These are phyloP conservation scores for Alternaria arborescens DNA, from an alignment of 2,329 filamentous ascomycete genomes.

Conservation along the genomic window DNA sequence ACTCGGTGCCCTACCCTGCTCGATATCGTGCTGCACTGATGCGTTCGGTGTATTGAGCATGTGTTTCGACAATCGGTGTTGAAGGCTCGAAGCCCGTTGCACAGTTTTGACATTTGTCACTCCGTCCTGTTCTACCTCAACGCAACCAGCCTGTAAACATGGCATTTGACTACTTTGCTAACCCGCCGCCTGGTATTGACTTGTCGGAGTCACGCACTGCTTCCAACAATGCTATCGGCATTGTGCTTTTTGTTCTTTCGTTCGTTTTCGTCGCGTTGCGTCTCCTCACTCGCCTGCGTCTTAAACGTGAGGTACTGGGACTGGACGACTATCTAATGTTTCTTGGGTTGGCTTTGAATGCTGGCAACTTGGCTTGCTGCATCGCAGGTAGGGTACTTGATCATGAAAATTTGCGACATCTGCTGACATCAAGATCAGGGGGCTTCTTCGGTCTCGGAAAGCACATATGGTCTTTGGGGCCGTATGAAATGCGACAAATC, in stretches of 20 bases:
- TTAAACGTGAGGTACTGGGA: constrained; percentile 28
- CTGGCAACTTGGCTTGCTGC: constrained; percentile 36
- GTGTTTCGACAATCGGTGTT: background rate
- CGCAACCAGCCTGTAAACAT: background rate
- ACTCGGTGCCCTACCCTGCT: background rate
- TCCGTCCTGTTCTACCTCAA: background rate
- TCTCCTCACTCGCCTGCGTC: constrained; percentile 25
- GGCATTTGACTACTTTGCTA: constrained; percentile 21
- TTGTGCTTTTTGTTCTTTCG: constrained; percentile 31
- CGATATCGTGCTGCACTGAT: background rate
- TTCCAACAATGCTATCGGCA: constrained; percentile 34
- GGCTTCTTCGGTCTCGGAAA: constrained; percentile 37
- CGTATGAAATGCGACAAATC: constrained; percentile 37
- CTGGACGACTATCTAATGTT: constrained; percentile 39
- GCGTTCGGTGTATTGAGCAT: background rate
- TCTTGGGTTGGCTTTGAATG: constrained; percentile 28
- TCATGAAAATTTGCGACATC: background rate
- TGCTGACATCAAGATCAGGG: constrained; percentile 10
- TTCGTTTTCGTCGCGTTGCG: constrained; percentile 30
- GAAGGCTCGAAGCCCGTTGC: background rate
- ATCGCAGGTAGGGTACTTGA: constrained; percentile 23
- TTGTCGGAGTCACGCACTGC: constrained; percentile 31
- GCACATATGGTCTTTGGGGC: constrained; percentile 33
- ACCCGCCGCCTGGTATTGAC: constrained; percentile 28
- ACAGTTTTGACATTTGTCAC: background rate